phyloP scores from a whole-genome alignment of 805 yeast species.

The Pachysolen tannophilus region DNA sequence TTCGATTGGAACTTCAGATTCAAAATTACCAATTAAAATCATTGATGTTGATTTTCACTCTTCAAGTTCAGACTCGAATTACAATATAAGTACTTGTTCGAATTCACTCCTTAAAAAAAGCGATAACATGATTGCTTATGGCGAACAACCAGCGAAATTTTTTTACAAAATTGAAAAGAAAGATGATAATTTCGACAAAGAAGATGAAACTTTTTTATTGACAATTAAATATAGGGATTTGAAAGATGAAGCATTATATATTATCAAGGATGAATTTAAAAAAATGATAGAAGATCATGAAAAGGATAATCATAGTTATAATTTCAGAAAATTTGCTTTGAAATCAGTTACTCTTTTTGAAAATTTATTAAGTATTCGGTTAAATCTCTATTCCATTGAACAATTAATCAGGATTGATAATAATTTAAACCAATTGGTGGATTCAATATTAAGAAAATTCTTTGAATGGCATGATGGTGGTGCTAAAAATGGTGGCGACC shows the following conservation, averaged over 20 bases:
- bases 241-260: conserved; percentile 31
- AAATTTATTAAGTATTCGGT: no score
- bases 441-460: no score
- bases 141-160: conserved; percentile 62
- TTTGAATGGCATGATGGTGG: no score
- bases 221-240: conserved; percentile 38
- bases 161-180: conserved; percentile 43
- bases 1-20: conserved; percentile 52
- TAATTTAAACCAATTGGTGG: no score
- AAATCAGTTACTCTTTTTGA: no score
- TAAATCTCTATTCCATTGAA: no score
- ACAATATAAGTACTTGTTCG: conserved; percentile 18
- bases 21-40: conserved; percentile 46
- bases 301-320: no score
- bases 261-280: conserved; percentile 17
- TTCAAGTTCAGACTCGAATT: conserved; percentile 23
- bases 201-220: conserved; percentile 32
- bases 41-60: conserved; percentile 26
- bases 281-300: no score
- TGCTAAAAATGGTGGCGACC: no score
- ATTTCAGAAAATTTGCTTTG: no score
- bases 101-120: conserved; percentile 1
- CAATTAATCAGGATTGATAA: no score
- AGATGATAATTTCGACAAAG: conserved; percentile 7
- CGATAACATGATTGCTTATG: conserved; percentile 45